Conservation (phyloP, 2,329 filamentous ascomycete genomes). For the Plectosphaerella cucumerina region DNA sequence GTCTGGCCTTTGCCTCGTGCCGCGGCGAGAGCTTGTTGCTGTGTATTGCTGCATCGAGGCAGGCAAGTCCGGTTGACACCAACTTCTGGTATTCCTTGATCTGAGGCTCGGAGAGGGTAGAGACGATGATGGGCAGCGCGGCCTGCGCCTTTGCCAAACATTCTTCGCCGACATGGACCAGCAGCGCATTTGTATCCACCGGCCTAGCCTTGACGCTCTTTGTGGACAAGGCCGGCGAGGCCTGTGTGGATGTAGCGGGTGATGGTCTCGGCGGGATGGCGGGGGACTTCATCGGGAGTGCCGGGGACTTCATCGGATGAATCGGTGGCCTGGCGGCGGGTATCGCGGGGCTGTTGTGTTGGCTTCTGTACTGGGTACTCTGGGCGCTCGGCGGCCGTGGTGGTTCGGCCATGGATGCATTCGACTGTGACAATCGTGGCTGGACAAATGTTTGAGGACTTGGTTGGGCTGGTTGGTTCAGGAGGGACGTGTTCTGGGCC, state of each 20-base stretch:
- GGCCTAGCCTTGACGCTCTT: constrained; percentile 22
- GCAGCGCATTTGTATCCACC: constrained; percentile 51
- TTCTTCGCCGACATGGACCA: constrained; percentile 72
- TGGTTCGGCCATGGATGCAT: neutral
- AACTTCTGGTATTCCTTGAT: constrained; percentile 67
- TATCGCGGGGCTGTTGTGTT: neutral
- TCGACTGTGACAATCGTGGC: constrained; percentile 8
- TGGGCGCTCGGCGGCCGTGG: constrained; percentile 4
- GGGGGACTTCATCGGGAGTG: constrained; percentile 34
- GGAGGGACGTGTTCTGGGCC: neutral
- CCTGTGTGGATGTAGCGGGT: constrained; percentile 20
- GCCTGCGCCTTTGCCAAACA: constrained; percentile 64
- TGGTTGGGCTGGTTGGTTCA: constrained; percentile 7
- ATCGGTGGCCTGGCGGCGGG: neutral
- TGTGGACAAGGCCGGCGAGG: constrained; percentile 31
- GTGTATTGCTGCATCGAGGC: constrained; percentile 65
- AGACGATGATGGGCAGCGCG: constrained; percentile 44
- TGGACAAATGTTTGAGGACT: constrained; percentile 10
- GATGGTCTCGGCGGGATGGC: constrained; percentile 14
- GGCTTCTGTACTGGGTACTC: constrained; percentile 1
- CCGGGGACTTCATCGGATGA: constrained; percentile 30
- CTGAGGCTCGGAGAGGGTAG: constrained; percentile 43
- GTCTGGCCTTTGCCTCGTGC: constrained; percentile 62
- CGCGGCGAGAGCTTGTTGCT: constrained; percentile 57
- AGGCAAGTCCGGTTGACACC: constrained; percentile 67